phyloP scores from a whole-genome alignment of 2,329 filamentous ascomycete species.

The Clonostachys byssicola region DNA sequence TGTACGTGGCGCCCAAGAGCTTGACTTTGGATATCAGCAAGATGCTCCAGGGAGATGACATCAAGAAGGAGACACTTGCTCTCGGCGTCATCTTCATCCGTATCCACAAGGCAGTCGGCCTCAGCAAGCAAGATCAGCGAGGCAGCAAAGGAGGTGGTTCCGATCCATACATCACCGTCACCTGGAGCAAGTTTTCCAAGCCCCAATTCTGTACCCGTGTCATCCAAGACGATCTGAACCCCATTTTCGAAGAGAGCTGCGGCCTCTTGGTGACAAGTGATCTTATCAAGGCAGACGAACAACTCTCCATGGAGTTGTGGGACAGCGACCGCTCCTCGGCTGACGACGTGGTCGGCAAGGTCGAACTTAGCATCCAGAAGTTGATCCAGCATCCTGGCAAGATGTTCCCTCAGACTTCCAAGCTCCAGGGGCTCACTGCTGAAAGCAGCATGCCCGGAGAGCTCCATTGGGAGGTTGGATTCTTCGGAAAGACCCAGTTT shows the following conservation, averaged over 20 bases:
- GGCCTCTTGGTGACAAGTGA: slow-evolving; percentile 85
- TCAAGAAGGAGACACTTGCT: slow-evolving; percentile 84
- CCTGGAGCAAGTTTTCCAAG: slow-evolving; percentile 95
- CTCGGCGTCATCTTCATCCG: slow-evolving; percentile 88
- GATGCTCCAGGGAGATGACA: slow-evolving; percentile 85
- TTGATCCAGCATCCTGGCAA: slow-evolving; percentile 88
- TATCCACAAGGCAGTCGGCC: slow-evolving; percentile 80
- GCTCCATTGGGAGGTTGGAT: slow-evolving; percentile 94
- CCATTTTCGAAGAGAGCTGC: slow-evolving; percentile 84
- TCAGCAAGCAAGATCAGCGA: slow-evolving; percentile 86
- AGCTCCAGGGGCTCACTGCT: slow-evolving; percentile 75
- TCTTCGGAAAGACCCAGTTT: slow-evolving; percentile 88
- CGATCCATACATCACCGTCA: slow-evolving; percentile 92
- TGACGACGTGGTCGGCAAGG: slow-evolving; percentile 92
- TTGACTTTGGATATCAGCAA: slow-evolving; percentile 89
- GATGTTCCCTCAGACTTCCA: slow-evolving; percentile 88
- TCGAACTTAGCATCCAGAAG: slow-evolving; percentile 90
- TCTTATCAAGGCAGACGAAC: slow-evolving; percentile 89
- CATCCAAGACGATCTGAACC: slow-evolving; percentile 91
- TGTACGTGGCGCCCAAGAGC: slow-evolving; percentile 93
- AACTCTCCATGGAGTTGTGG: slow-evolving; percentile 91
- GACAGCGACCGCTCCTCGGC: slow-evolving; percentile 90
- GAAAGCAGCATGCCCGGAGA: slow-evolving; percentile 89
- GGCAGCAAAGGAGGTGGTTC: slow-evolving; percentile 83
- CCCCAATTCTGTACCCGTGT: slow-evolving; percentile 97